phyloP scores from a whole-genome alignment of 192 early-diverging fungal species.

The Phlyctochytrium arcticum region DNA sequence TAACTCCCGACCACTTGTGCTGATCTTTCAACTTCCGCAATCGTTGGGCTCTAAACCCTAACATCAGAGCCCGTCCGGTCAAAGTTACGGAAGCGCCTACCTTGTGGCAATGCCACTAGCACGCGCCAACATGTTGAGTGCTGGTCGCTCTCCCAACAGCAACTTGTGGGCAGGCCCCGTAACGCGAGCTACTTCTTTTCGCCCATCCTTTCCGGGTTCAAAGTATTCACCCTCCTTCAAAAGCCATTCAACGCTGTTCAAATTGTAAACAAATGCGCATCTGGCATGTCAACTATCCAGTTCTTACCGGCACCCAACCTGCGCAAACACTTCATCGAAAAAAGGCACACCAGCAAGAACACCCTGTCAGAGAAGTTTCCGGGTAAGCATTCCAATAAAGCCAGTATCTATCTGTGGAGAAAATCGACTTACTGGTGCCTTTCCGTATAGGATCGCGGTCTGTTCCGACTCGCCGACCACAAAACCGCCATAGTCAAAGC shows the following conservation, averaged over 20 bases:
- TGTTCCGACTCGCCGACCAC: conserved; percentile 88
- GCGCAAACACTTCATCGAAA: conserved; percentile 90
- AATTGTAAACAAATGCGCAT: not conserved
- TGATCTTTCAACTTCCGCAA: conserved; percentile 62
- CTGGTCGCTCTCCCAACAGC: conserved; percentile 88
- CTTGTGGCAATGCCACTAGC: conserved; percentile 90
- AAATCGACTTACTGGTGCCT: conserved; percentile 47
- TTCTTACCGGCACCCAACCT: conserved; percentile 78
- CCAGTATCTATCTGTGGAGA: not conserved
- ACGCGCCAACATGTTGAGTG: conserved; percentile 89
- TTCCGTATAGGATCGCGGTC: conserved; percentile 80
- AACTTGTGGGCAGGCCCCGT: conserved; percentile 77
- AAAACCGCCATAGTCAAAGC: conserved; percentile 96
- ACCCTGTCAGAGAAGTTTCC: conserved; percentile 44
- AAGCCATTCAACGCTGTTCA: conserved; percentile 79
- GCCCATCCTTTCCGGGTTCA: conserved; percentile 53
- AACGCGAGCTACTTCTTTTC: conserved; percentile 69
- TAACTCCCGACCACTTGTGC: conserved; percentile 72
- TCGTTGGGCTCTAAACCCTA: conserved; percentile 43
- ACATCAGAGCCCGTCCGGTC: not conserved
- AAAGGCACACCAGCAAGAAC: conserved; percentile 93
- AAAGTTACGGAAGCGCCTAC: conserved; percentile 29
- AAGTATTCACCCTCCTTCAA: conserved; percentile 76
- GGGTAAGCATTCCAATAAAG: not conserved
- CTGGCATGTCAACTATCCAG: not conserved